Evolutionary conservation across 805 yeast genomes (phyloP).

Genomic region (Wickerhamomyces bovis): DNA sequence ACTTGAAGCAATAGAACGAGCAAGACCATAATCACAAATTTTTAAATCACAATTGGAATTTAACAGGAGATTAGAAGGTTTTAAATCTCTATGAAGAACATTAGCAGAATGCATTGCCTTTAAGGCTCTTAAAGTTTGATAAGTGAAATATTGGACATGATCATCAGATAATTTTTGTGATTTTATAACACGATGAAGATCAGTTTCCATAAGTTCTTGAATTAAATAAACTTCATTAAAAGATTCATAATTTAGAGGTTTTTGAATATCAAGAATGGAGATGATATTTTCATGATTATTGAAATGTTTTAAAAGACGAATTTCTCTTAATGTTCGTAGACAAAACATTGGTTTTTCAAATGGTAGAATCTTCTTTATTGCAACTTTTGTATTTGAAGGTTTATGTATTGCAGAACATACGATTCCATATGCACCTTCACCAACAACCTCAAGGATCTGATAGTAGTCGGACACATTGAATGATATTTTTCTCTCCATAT

Average conservation of each 20-base stretch:
- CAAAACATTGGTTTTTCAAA: conserved; percentile 61
- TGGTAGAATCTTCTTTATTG: conserved; percentile 73
- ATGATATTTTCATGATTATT: conserved; percentile 69
- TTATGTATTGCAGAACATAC: conserved; percentile 65
- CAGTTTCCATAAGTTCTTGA: conserved; percentile 76
- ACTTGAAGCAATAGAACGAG: conserved; percentile 48
- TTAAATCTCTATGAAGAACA: conserved; percentile 71
- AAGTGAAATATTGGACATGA: conserved; percentile 63
- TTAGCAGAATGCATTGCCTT: conserved; percentile 67
- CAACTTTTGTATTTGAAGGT: conserved; percentile 58
- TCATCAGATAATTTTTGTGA: conserved; percentile 55
- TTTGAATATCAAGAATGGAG: conserved; percentile 57
- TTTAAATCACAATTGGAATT: conserved; percentile 70
- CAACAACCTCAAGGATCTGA: conserved; percentile 53
- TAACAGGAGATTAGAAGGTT: conserved; percentile 65
- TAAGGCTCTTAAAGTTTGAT: conserved; percentile 65
- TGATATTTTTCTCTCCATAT: conserved; percentile 39
- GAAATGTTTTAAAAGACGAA: conserved; percentile 58
- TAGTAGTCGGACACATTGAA: conserved; percentile 62
- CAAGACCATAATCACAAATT: conserved; percentile 74
- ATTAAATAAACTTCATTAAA: conserved; percentile 70
- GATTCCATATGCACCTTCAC: conserved; percentile 80
- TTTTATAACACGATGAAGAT: conserved; percentile 55
- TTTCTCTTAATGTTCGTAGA: conserved; percentile 64
- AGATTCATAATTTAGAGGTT: conserved; percentile 49